Percentiles rank a stretch among this genome's conserved stretches.
Evolutionary conservation across 2,329 filamentous ascomycete genomes (phyloP).

Genomic region (Clarireedia sp.): DNA sequence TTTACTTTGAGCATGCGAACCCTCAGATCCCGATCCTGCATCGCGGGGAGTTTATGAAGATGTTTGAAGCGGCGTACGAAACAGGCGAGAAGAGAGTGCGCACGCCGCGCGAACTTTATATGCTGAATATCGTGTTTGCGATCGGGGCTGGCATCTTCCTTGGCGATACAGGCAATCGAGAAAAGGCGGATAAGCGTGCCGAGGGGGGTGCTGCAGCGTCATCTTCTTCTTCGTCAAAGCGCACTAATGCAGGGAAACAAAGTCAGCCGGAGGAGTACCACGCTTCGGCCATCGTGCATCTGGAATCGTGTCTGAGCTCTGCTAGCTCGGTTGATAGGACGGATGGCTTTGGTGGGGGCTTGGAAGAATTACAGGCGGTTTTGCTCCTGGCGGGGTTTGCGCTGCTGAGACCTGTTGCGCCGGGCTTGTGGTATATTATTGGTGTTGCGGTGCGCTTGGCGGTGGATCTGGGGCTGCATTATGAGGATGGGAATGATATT

Average conservation of each 20-base stretch:
- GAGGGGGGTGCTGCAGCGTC: conserved; percentile 10
- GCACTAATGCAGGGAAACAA: conserved; percentile 34
- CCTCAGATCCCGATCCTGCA: conserved; percentile 93
- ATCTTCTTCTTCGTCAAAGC: conserved; percentile 19
- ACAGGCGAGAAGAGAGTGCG: conserved; percentile 53
- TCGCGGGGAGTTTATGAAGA: conserved; percentile 77
- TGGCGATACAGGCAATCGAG: conserved; percentile 45
- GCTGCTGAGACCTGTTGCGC: conserved; percentile 80
- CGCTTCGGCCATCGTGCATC: conserved; percentile 83
- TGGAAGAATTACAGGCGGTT: conserved; percentile 92
- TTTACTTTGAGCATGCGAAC: conserved; percentile 96
- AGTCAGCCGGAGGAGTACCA: conserved; percentile 91
- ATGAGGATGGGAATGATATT: conserved; percentile 71
- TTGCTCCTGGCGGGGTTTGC: conserved; percentile 86
- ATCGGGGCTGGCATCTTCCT: conserved; percentile 93
- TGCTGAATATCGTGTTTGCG: conserved; percentile 94
- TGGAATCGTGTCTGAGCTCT: conserved; percentile 71
- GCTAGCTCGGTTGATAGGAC: conserved; percentile 42
- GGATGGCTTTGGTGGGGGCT: conserved; percentile 68
- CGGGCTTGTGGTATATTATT: conserved; percentile 94
- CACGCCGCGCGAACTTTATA: conserved; percentile 77
- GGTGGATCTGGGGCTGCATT: conserved; percentile 85
- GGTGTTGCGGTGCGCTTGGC: conserved; percentile 86
- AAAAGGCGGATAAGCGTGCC: conserved; percentile 18
- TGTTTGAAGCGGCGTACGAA: conserved; percentile 76